Conservation (phyloP, 768 basidiomycete species). For the Pulveroboletus sp. region DNA sequence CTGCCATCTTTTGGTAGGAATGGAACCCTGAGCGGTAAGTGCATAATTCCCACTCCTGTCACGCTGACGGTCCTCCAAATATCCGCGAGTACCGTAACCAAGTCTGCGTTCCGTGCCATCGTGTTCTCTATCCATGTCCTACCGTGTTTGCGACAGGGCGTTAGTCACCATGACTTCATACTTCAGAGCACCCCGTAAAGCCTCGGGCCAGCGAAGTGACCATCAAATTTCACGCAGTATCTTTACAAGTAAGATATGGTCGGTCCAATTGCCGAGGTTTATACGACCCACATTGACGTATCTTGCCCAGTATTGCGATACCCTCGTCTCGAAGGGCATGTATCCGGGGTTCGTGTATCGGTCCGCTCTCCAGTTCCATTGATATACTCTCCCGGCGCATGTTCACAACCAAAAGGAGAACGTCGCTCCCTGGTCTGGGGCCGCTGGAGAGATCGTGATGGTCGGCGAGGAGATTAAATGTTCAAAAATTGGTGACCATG, state of each 20-base stretch:
- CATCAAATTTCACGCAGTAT: constrained; percentile 54
- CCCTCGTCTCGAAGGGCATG: constrained; percentile 36
- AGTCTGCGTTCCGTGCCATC: neutral
- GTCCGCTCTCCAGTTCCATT: constrained; percentile 5
- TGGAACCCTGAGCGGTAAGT: too few species aligned
- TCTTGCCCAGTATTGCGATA: constrained; percentile 44
- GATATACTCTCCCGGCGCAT: constrained; percentile 26
- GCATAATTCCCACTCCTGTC: too few species aligned
- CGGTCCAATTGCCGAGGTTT: neutral
- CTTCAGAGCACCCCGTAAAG: constrained; percentile 16
- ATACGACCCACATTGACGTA: neutral
- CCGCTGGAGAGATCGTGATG: constrained; percentile 56
- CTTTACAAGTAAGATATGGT: constrained; percentile 39
- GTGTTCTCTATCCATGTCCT: neutral
- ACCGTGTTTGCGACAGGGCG: constrained; percentile 14
- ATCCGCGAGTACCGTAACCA: constrained; percentile 18
- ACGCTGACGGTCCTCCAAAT: too few species aligned
- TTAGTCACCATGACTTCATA: constrained; percentile 27
- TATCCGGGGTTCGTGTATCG: constrained; percentile 37
- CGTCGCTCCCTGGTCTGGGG: constrained; percentile 41
- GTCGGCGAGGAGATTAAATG: constrained; percentile 37
- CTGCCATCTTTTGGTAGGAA: too few species aligned
- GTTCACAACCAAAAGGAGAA: constrained; percentile 23
- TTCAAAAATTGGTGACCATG: constrained; percentile 55
- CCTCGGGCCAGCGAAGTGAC: constrained; percentile 48